Conservation (phyloP, 2,329 filamentous ascomycete genomes). For the Fusarium poae region DNA sequence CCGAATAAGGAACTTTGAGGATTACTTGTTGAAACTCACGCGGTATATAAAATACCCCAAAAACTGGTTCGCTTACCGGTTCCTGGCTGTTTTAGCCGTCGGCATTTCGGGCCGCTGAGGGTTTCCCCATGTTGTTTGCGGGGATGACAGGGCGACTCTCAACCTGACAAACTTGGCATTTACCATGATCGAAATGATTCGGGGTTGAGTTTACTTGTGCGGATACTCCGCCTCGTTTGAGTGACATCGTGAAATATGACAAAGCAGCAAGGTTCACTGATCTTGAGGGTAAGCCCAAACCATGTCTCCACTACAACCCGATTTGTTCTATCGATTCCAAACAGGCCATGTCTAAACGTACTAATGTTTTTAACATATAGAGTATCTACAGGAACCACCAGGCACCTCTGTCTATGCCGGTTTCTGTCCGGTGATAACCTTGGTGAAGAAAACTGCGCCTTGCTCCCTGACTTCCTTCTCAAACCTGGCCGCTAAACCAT, state of each 20-base stretch:
- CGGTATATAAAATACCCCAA: conserved; percentile 4
- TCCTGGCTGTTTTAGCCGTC: conserved; percentile 30
- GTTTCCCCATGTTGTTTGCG: conserved; percentile 10
- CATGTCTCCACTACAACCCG: too few relatives aligned
- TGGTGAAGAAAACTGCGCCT: conserved; percentile 10
- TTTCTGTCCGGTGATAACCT: conserved; percentile 13
- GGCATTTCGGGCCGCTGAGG: conserved; percentile 31
- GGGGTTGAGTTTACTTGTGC: background rate
- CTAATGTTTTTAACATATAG: background rate
- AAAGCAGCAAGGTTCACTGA: background rate
- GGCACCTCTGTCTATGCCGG: background rate
- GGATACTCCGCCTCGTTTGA: background rate
- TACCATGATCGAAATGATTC: conserved; percentile 2
- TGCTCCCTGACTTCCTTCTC: conserved; percentile 21
- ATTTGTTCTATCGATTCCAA: too few relatives aligned
- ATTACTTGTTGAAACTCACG: background rate
- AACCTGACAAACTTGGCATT: conserved; percentile 21
- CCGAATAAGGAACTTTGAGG: background rate
- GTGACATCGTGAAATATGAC: background rate
- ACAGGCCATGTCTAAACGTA: background rate
- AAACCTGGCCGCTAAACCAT: conserved; percentile 18
- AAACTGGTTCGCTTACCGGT: background rate
- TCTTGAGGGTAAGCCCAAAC: background rate
- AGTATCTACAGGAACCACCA: background rate
- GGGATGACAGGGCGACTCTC: conserved; percentile 13